phyloP scores from a whole-genome alignment of 192 early-diverging fungal species.

The Phycomyces blakesleeanus region DNA sequence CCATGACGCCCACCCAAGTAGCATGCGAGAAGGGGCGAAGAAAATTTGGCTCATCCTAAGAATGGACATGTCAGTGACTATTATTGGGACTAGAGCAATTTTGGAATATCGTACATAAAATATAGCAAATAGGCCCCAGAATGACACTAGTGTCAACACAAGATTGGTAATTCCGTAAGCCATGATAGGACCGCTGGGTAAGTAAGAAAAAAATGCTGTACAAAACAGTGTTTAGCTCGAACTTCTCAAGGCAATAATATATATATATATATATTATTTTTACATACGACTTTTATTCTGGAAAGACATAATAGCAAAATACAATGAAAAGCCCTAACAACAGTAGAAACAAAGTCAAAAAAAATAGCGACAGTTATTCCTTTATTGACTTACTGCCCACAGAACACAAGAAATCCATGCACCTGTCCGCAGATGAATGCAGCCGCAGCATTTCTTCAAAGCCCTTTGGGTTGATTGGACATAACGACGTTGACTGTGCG shows the following conservation, averaged over 20 bases:
- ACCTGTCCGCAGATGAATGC: constrained; percentile 24
- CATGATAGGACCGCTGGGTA: constrained; percentile 13
- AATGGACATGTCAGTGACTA: not conserved
- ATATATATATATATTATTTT: not conserved
- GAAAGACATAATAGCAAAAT: constrained; percentile 35
- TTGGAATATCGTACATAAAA: constrained; percentile 13
- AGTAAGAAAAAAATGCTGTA: constrained; percentile 27
- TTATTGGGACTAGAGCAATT: not conserved
- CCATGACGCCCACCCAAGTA: constrained; percentile 20
- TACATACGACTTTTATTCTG: constrained; percentile 24
- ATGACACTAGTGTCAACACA: constrained; percentile 15
- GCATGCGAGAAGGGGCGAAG: constrained; percentile 21
- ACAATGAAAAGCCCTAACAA: constrained; percentile 24
- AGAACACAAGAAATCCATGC: constrained; percentile 17
- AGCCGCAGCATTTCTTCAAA: constrained; percentile 28
- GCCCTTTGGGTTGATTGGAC: not conserved
- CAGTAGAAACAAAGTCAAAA: not conserved
- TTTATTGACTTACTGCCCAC: constrained; percentile 28
- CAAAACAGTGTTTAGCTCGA: too few relatives aligned
- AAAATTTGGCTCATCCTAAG: constrained; percentile 12
- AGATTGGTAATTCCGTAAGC: constrained; percentile 30
- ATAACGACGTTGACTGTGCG: not conserved
- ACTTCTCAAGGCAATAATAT: not conserved
- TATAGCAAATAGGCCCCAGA: constrained; percentile 16
- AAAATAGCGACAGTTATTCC: not conserved